Percentiles rank a stretch among this genome's conserved stretches.
Evolutionary conservation across 306 rosid species (phyloP).

Genomic region (Sesbania bispinosa): DNA sequence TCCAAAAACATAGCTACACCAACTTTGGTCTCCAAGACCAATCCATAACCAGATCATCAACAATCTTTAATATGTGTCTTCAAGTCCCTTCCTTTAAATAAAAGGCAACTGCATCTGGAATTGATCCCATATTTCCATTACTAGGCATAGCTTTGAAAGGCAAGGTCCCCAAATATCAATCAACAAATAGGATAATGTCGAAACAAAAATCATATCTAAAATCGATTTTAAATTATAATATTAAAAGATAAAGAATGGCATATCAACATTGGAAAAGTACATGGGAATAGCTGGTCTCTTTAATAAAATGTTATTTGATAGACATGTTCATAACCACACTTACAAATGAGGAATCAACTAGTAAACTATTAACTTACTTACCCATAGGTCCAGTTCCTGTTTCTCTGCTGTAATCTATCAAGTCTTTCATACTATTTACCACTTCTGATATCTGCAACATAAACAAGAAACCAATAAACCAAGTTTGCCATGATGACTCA

Average conservation of each 20-base stretch:
- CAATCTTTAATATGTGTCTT: neutral
- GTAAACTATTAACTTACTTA: constrained; percentile 47
- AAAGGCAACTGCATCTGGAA: neutral
- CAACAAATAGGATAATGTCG: neutral
- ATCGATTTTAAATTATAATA: neutral
- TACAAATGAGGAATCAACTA: constrained; percentile 1
- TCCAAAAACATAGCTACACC: neutral
- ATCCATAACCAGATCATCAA: neutral
- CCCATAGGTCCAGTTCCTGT: constrained; percentile 93
- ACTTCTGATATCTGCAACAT: constrained; percentile 90
- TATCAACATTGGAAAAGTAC: neutral
- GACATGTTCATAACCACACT: neutral
- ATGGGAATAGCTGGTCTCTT: neutral
- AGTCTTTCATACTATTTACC: constrained; percentile 97
- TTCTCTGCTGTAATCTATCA: constrained; percentile 96
- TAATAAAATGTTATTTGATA: constrained; percentile 7
- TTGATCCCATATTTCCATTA: neutral
- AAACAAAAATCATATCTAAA: neutral
- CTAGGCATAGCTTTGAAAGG: neutral
- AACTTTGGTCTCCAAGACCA: neutral
- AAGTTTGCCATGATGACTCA: neutral
- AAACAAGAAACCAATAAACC: constrained; percentile 16
- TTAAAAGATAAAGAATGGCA: neutral
- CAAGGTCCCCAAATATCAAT: constrained; percentile 8
- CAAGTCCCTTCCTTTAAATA: neutral